phyloP scores from a whole-genome alignment of 768 basidiomycete species.

The Lentinula aciculospora region DNA sequence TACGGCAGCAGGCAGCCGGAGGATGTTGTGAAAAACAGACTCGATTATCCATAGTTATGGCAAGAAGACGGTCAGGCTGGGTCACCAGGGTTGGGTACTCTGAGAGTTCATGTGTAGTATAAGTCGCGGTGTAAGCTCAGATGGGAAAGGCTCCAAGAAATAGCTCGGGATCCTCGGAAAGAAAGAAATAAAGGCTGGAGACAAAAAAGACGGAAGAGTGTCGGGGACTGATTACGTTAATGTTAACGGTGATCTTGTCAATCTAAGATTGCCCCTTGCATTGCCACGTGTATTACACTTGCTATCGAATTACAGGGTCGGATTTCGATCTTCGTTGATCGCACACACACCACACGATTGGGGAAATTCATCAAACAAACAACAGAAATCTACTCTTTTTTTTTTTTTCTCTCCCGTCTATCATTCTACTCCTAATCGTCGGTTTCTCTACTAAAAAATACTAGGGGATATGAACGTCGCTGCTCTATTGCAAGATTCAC shows the following conservation, averaged over 20 bases:
- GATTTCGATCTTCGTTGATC: neutral
- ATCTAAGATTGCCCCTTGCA: neutral
- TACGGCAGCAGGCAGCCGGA: too few relatives aligned
- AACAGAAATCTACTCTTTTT: too few relatives aligned
- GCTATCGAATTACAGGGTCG: conserved; percentile 3
- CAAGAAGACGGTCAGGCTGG: neutral
- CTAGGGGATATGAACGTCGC: conserved; percentile 57
- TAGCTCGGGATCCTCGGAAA: neutral
- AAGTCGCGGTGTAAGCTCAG: neutral
- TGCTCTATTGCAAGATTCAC: conserved; percentile 63
- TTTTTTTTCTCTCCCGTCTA: neutral
- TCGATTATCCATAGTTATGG: too few relatives aligned
- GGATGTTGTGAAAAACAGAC: too few relatives aligned
- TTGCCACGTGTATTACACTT: neutral
- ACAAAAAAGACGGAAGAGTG: neutral
- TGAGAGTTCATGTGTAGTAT: too few relatives aligned
- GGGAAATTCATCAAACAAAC: neutral
- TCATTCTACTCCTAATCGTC: too few relatives aligned
- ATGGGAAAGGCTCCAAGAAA: neutral
- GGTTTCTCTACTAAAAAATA: too few relatives aligned
- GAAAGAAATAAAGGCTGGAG: neutral
- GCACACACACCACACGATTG: neutral
- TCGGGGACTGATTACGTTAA: neutral
- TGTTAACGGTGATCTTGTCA: neutral
- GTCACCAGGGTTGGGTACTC: neutral